Base-by-base conservation (phyloP, 495 filamentous ascomycete genomes). In the Geoglossum glabrum region DNA sequence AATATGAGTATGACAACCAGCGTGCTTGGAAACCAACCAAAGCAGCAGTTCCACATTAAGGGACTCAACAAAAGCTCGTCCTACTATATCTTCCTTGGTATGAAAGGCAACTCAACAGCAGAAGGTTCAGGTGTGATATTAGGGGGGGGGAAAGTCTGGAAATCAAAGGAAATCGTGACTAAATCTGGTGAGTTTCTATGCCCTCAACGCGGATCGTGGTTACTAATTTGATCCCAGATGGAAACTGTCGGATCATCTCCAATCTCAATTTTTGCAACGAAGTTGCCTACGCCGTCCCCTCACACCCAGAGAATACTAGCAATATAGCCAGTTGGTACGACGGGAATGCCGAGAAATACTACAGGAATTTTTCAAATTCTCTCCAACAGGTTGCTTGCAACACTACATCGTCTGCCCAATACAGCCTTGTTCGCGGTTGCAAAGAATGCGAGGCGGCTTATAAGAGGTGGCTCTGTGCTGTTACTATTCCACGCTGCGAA, bases 381-480 rank as follows among this genome's bases (percentile, higher is more conserved):
- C 73, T 99, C 19, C 76, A 82, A 59, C 90, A 95, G 68, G 75
- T 90, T 56, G 81, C 86, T 43, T 99, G 92, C 75, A 76, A 90
- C 61, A 84, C 87, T 26, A 73, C 76, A 3, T 69, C 76, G 25
- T 76, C 80, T 50, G 74, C 76, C 3, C 79, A 81, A 61, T 99
- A 90, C 71, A 95, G 89, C 0, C 79, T 96, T 33, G 84, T 79
- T 0, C 76, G 80, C 26, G 76, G 67, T 64, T 99, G 92, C 72
- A 63, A 63, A 26, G 77, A 89, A 70, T 99, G 92, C 69, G 80
- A 74, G 8, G 59, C 61, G 1, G 86, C 87, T 6, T 99, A 99
- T 73, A 94, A 86, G 66, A 70, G 81, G 61, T 99, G 92, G 92
- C 81, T 99, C 43, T 99, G 92, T 72, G 79, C 86, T 51, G 90